These are phyloP conservation scores for Microthyrium microscopicum DNA, from an alignment of 2,329 filamentous ascomycete species.

Conservation along the genomic window DNA sequence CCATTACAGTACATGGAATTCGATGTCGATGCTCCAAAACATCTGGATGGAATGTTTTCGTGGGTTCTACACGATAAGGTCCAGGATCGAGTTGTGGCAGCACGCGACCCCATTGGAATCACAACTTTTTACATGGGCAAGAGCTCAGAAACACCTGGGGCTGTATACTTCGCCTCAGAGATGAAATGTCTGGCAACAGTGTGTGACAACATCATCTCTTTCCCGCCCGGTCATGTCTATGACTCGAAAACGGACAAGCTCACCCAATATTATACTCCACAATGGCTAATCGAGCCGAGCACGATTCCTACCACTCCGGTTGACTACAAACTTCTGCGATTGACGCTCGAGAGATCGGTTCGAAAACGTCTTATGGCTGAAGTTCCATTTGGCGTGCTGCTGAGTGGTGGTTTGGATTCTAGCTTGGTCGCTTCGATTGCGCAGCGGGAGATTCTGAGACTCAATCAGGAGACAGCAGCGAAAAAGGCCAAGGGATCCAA, in stretches of 20 bases:
- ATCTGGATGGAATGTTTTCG: slow-evolving; percentile 98
- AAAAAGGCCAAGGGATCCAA: slow-evolving; percentile 30
- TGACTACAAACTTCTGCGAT: slow-evolving; percentile 67
- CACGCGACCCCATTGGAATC: slow-evolving; percentile 90
- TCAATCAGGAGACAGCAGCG: slow-evolving; percentile 45
- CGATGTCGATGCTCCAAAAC: slow-evolving; percentile 78
- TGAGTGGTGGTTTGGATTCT: slow-evolving; percentile 91
- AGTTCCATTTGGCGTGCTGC: slow-evolving; percentile 88
- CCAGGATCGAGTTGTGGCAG: slow-evolving; percentile 80
- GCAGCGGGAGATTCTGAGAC: slow-evolving; percentile 72
- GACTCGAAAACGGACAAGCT: slow-evolving; percentile 80
- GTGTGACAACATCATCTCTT: slow-evolving; percentile 86
- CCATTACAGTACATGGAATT: slow-evolving; percentile 65
- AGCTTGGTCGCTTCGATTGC: slow-evolving; percentile 90
- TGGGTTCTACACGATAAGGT: slow-evolving; percentile 96
- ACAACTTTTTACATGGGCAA: slow-evolving; percentile 96
- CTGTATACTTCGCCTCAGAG: slow-evolving; percentile 94
- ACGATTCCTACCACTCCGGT: slow-evolving; percentile 65
- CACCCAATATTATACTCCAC: slow-evolving; percentile 78
- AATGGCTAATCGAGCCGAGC: slow-evolving; percentile 69
- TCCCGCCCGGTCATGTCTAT: slow-evolving; percentile 90
- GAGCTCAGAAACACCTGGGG: slow-evolving; percentile 60
- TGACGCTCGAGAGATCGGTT: slow-evolving; percentile 75
- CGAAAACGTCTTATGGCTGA: slow-evolving; percentile 97
- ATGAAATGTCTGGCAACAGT: slow-evolving; percentile 84